Percentiles rank a stretch among this genome's conserved stretches.
phyloP scores from a whole-genome alignment of 306 rosid genomes.

The Vigna radiata region DNA sequence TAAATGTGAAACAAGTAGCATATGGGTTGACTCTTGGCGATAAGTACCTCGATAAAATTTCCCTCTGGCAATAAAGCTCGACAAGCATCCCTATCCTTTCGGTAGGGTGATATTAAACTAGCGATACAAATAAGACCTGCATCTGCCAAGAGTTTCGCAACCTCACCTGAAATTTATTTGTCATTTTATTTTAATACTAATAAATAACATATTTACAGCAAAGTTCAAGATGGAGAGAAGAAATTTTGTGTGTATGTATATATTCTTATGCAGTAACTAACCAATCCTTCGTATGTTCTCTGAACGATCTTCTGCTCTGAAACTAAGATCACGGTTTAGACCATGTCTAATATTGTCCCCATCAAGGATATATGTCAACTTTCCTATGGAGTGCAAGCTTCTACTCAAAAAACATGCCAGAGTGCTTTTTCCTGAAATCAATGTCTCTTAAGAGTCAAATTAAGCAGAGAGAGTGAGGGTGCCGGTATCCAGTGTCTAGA shows the following conservation, averaged over 20 bases:
- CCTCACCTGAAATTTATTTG: conserved; percentile 71
- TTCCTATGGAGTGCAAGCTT: conserved; percentile 76
- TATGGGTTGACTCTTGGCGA: neutral
- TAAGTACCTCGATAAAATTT: conserved; percentile 83
- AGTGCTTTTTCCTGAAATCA: conserved; percentile 85
- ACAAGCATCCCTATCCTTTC: conserved; percentile 84
- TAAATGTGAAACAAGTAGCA: conserved; percentile 31
- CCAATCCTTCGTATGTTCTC: conserved; percentile 94
- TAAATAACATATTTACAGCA: conserved; percentile 5
- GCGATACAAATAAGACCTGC: conserved; percentile 89
- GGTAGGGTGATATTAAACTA: conserved; percentile 90
- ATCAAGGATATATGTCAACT: conserved; percentile 81
- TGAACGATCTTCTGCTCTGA: conserved; percentile 83
- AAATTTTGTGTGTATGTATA: neutral
- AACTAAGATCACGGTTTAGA: conserved; percentile 85
- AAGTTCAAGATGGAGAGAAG: conserved; percentile 19
- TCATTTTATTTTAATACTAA: conserved; percentile 30
- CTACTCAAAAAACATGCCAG: conserved; percentile 87
- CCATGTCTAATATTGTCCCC: conserved; percentile 97
- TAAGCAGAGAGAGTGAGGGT: conserved; percentile 29
- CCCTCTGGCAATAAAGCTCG: conserved; percentile 78
- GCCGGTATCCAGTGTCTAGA: conserved; percentile 7
- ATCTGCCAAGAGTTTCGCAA: conserved; percentile 93
- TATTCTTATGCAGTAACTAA: conserved; percentile 45
- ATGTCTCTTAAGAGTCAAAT: conserved; percentile 31